Conservation (phyloP, 139 green algal genomes). For the Coelastrella sp. region DNA sequence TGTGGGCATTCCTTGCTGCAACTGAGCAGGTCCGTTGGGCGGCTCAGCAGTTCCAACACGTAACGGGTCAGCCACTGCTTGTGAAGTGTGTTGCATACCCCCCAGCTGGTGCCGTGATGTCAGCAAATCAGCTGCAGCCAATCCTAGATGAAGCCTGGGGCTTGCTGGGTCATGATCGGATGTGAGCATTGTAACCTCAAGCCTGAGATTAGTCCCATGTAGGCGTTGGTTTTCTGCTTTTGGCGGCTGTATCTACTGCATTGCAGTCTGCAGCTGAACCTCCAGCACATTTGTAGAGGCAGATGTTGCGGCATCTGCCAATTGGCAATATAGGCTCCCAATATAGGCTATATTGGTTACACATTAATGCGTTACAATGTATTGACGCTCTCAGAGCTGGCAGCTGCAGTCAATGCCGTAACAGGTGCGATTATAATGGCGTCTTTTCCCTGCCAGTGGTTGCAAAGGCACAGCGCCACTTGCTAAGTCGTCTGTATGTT, state of each 20-base stretch:
- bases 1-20: conserved; percentile 32
- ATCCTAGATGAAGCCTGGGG: conserved; percentile 16
- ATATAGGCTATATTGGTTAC: too few relatives aligned
- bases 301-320: background rate
- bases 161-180: background rate
- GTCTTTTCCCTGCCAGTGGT: too few relatives aligned
- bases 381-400: too few relatives aligned
- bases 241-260: background rate
- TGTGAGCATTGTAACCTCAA: background rate
- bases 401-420: too few relatives aligned
- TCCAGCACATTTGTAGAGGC: background rate
- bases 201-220: background rate
- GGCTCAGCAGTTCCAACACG: background rate
- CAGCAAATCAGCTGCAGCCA: conserved; percentile 23
- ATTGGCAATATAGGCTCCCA: too few relatives aligned
- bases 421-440: too few relatives aligned
- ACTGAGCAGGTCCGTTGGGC: conserved; percentile 12
- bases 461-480: too few relatives aligned
- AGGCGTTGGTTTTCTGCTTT: background rate
- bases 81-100: background rate
- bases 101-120: background rate
- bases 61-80: background rate
- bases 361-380: too few relatives aligned
- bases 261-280: background rate
- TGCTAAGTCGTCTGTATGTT: too few relatives aligned